Evolutionary conservation across 352 stramenopile species (phyloP).

Genomic region (Pythium volutum): DNA sequence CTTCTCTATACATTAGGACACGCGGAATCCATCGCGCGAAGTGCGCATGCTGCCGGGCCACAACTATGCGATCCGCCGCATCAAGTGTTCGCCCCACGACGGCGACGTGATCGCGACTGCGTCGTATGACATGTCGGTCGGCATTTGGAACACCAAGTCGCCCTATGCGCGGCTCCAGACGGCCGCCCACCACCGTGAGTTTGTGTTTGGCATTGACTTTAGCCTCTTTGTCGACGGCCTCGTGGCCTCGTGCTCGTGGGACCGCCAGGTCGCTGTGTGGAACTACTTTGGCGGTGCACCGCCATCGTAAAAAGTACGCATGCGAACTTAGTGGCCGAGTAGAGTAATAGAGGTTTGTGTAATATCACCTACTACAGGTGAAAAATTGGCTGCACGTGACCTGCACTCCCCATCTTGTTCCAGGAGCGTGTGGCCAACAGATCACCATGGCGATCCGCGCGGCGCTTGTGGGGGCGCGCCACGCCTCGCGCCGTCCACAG

Average conservation of each 20-base stretch:
- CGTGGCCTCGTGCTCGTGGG: constrained; percentile 77
- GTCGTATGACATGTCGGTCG: constrained; percentile 91
- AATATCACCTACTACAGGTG: constrained; percentile 5
- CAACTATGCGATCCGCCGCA: constrained; percentile 72
- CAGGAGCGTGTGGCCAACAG: constrained; percentile 2
- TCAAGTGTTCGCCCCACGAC: constrained; percentile 88
- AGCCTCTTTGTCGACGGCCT: constrained; percentile 78
- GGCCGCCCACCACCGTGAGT: constrained; percentile 82
- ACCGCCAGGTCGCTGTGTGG: constrained; percentile 71
- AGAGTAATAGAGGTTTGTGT: background rate
- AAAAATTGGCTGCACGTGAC: background rate
- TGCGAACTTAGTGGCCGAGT: background rate
- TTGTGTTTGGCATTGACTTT: constrained; percentile 85
- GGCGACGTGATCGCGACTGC: constrained; percentile 72
- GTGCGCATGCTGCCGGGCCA: constrained; percentile 76
- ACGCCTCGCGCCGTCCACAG: background rate
- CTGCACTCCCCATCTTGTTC: background rate
- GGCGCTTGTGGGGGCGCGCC: background rate
- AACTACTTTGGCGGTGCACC: constrained; percentile 77
- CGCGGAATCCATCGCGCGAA: constrained; percentile 64
- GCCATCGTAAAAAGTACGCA: constrained; percentile 6
- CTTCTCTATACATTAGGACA: constrained; percentile 39
- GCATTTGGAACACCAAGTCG: constrained; percentile 85
- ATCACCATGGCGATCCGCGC: constrained; percentile 6
- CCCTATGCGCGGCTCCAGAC: constrained; percentile 74